phyloP scores from a whole-genome alignment of 2,329 filamentous ascomycete genomes.

The Dactylonectria macrodidyma region DNA sequence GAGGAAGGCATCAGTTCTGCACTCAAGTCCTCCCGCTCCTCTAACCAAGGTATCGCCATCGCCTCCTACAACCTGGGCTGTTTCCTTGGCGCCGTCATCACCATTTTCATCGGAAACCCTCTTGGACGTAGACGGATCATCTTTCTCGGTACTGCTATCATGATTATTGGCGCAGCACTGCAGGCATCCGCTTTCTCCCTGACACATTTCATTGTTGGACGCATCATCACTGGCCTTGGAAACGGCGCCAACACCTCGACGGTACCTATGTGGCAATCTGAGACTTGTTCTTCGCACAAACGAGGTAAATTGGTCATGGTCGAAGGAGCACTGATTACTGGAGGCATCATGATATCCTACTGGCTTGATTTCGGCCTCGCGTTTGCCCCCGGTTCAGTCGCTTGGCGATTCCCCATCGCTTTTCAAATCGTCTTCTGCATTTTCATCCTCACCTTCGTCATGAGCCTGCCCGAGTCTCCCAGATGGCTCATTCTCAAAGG shows the following conservation, averaged over 20 bases:
- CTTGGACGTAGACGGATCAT: slow-evolving; percentile 73
- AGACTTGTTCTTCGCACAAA: slow-evolving; percentile 70
- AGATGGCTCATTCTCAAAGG: slow-evolving; percentile 64
- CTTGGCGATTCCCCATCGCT: slow-evolving; percentile 73
- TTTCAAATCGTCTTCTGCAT: slow-evolving; percentile 71
- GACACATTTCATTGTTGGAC: slow-evolving; percentile 70
- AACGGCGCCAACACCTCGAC: slow-evolving; percentile 72
- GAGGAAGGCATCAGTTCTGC: slow-evolving; percentile 53
- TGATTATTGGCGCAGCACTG: slow-evolving; percentile 70
- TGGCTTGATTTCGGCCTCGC: slow-evolving; percentile 74
- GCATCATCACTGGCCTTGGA: slow-evolving; percentile 72
- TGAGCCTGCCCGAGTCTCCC: slow-evolving; percentile 69
- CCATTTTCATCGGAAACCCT: slow-evolving; percentile 75
- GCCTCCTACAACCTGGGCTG: slow-evolving; percentile 74
- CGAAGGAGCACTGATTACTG: slow-evolving; percentile 71
- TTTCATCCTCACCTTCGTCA: slow-evolving; percentile 68
- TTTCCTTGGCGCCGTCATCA: slow-evolving; percentile 75
- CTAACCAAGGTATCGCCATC: slow-evolving; percentile 68
- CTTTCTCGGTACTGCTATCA: slow-evolving; percentile 71
- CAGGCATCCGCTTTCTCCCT: slow-evolving; percentile 70
- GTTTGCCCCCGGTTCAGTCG: slow-evolving; percentile 59
- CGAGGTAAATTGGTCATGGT: slow-evolving; percentile 74
- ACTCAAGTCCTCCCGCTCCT: slow-evolving; percentile 61
- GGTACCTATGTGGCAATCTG: slow-evolving; percentile 73
- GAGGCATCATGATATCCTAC: slow-evolving; percentile 71